Evolutionary conservation across 2,329 filamentous ascomycete genomes (phyloP), one percentile per base, ranked within the genome.

Genomic region (Zelopaecilomyces penicillatus): DNA sequence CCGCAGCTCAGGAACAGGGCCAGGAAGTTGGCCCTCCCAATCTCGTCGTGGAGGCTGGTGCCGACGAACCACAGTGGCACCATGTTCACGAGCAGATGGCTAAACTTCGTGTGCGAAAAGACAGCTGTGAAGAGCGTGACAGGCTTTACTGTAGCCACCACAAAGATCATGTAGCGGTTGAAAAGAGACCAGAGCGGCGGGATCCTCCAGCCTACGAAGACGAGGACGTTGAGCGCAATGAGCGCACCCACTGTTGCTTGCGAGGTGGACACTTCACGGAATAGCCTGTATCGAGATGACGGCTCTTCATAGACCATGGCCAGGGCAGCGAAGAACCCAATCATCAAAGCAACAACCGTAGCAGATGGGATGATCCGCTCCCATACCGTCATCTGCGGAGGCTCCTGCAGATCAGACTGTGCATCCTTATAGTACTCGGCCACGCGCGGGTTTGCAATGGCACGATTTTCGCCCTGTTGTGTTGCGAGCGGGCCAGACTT

Each of bases 1-100:
- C 82, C 83, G 5, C 73, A 72, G 6, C 72, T 66, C 30, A 84
- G 51, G 61, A 83, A 87, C 30, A 86, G 65, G n/a, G 81, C 75
- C 19, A 88, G 65, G 63, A 88, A 87, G 44, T 76, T 72, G 10
- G 75, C 82, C 8, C 84, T 73, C 8, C 82, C 84, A 28, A 87
- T 66, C 53, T 87, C 82, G 49, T 87, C 80, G 63, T 87, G 82
- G 31, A 87, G 67, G 2, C 74, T 69, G 7, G 75, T 74, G 27
- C 85, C 87, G 12, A 88, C 69, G 55, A 86, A 67, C 68, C 73
- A 82, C 4, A 91, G 67, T 35, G 75, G 67, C 6, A 73, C 53
- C 75, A 86, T 80, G 64, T 91, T 91, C 36, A 71, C 58, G 27
- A 70, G 48, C 33, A 86, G 60, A 61, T 93, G 87, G 39, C 62